Conservation (phyloP, 2,329 filamentous ascomycete genomes). For the Aureobasidium sp. region DNA sequence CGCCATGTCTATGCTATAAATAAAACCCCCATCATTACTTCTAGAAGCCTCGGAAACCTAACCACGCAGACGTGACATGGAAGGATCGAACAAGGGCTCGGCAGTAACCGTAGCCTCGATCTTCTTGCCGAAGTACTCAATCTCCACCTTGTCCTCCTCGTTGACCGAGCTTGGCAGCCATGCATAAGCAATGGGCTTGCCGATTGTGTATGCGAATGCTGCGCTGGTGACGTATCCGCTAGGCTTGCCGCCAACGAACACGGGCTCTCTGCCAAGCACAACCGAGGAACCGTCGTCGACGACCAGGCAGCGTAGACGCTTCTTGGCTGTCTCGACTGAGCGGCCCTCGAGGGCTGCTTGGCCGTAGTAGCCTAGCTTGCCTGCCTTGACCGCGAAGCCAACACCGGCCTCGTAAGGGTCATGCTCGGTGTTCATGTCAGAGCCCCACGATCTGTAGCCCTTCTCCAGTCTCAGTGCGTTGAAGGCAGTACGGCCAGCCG, state of each 20-base stretch:
- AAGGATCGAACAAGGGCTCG: conserved; percentile 38
- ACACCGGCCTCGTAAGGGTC: conserved; percentile 55
- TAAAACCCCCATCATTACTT: not conserved
- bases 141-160: conserved; percentile 48
- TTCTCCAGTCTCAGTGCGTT: conserved; percentile 54
- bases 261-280: conserved; percentile 56
- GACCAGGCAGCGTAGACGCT: conserved; percentile 44
- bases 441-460: conserved; percentile 51
- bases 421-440: conserved; percentile 55
- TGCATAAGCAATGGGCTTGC: conserved; percentile 54
- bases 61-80: conserved; percentile 14
- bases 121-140: conserved; percentile 55
- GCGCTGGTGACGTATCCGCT: conserved; percentile 55
- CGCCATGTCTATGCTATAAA: conserved; percentile 13
- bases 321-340: conserved; percentile 31
- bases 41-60: not conserved
- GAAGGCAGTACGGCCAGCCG: conserved; percentile 53
- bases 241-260: conserved; percentile 43
- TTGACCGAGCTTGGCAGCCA: conserved; percentile 45
- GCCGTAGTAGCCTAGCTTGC: conserved; percentile 48
- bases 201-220: conserved; percentile 53
- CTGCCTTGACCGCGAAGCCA: conserved; percentile 41
- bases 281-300: conserved; percentile 52
- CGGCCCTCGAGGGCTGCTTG: conserved; percentile 41
- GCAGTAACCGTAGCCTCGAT: conserved; percentile 48